Conservation (phyloP, 1,284 basidiomycete genomes). For the Cutaneotrichosporon sp. region DNA sequence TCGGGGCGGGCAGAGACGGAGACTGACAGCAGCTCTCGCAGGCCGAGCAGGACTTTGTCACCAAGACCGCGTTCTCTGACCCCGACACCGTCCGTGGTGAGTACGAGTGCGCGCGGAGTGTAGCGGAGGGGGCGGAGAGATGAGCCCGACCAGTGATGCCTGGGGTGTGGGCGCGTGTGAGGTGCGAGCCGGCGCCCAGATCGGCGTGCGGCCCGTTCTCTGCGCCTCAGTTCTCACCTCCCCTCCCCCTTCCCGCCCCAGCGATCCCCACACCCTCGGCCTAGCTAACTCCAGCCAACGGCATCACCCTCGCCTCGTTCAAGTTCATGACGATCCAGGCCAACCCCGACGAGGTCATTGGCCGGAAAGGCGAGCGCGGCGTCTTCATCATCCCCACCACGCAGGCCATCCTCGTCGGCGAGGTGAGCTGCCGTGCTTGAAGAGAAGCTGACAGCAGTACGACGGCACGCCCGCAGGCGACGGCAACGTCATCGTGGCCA, state of each 20-base stretch:
- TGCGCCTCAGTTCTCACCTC: not conserved
- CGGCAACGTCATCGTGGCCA: constrained; percentile 70
- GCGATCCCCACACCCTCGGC: not conserved
- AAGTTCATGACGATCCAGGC: constrained; percentile 80
- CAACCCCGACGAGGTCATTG: constrained; percentile 67
- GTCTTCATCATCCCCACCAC: constrained; percentile 81
- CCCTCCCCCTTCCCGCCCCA: not conserved
- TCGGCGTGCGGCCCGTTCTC: not conserved
- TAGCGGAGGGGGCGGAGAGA: too few relatives aligned
- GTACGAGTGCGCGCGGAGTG: too few relatives aligned
- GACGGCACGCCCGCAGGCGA: constrained; percentile 63
- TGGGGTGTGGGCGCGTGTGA: too few relatives aligned
- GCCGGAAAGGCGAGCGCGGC: constrained; percentile 77
- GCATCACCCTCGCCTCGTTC: constrained; percentile 68
- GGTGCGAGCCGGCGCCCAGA: not conserved
- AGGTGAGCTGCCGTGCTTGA: constrained; percentile 63
- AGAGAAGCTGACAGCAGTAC: constrained; percentile 67
- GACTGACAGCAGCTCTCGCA: constrained; percentile 64
- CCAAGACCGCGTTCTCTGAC: constrained; percentile 60
- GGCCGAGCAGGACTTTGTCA: constrained; percentile 72
- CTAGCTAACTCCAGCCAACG: constrained; percentile 55
- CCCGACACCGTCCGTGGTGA: constrained; percentile 56
- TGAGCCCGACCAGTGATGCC: too few relatives aligned
- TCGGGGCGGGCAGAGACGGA: too few relatives aligned
- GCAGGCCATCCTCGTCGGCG: constrained; percentile 80